Percentiles rank a stretch among this genome's conserved stretches.
These are phyloP conservation scores for Pilobolus umbonatus DNA, from an alignment of 192 early-diverging fungal species.

Conservation along the genomic window DNA sequence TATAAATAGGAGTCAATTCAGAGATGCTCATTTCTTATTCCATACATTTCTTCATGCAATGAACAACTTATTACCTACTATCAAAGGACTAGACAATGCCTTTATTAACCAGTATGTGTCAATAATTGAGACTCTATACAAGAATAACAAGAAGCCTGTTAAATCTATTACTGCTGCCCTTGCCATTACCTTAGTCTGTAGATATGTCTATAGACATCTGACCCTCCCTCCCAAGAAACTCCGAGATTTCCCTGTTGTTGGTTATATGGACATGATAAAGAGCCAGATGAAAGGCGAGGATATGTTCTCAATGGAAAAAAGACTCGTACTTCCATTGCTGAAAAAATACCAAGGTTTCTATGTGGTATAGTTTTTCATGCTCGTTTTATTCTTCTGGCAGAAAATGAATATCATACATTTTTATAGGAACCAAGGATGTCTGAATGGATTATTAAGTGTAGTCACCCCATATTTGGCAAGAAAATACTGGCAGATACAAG, in stretches of 20 bases:
- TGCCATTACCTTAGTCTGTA: neutral
- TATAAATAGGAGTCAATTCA: too few relatives aligned
- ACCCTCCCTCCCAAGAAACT: neutral
- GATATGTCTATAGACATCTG: neutral
- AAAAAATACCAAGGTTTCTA: neutral
- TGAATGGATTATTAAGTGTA: constrained; percentile 3
- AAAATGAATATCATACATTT: too few relatives aligned
- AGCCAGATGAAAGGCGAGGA: neutral
- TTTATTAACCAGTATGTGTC: too few relatives aligned
- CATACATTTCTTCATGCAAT: too few relatives aligned
- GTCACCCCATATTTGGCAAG: neutral
- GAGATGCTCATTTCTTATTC: too few relatives aligned
- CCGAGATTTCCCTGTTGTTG: neutral
- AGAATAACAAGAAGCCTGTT: neutral
- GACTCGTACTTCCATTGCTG: neutral
- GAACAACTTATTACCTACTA: too few relatives aligned
- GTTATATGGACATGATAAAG: neutral
- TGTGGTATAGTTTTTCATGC: neutral
- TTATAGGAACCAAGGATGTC: neutral
- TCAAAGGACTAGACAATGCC: too few relatives aligned
- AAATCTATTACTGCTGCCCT: neutral
- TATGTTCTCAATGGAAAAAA: neutral
- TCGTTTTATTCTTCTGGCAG: too few relatives aligned
- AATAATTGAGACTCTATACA: too few relatives aligned
- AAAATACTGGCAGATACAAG: neutral